Base-by-base conservation (phyloP, 2,329 filamentous ascomycete species). In the Scytalidium lignicola region DNA sequence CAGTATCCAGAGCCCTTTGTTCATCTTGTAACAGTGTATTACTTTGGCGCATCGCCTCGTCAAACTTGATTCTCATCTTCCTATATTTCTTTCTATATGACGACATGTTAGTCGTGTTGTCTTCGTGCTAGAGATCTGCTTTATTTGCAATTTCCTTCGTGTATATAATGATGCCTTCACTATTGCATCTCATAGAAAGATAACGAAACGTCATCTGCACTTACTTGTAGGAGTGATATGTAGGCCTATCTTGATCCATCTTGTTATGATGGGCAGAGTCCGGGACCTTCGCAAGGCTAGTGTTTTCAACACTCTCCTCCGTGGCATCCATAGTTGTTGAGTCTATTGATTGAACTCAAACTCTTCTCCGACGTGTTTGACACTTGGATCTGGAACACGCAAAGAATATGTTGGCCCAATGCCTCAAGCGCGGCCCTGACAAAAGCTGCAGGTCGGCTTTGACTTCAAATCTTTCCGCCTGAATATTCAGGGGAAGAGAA, bases 1-100 rank as follows among this genome's bases (percentile, higher is more conserved):
- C 88, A 3, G 89, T 86, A 56, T 85, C 83, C 53, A 86, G 82
- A 29, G 91, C 88, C 68, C 86, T 85, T 66, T 88, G 87, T 67
- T 93, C 90, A 48, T 88, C 78, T 60, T 83, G 82, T 69, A 93
- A 93, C 52, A 93, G 76, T 48, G 84, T 79, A 69, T 95, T 93
- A 66, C 89, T 88, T 56, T 89, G 82, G 50, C 85, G 80, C 80
- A 91, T 88, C 62, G 82, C 82, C 45, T 83, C 76, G 59, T 93
- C 87, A 63, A 93, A 95, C 22, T 77, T 74, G 65, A 86, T 77
- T 70, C 86, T 85, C 83, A 93, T 88, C 77, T 95, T 95, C 61
- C 87, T 86, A 68, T 95, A 99, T 75, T 99, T 99, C 73, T 96
- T 95, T 79, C 88, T 90, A 76, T 78, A 86, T 41, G 82, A 86